Evolutionary conservation across 169 alveolate genomes (phyloP), one percentile per base, ranked within the genome.

Genomic region (Eimeria sp.): DNA sequence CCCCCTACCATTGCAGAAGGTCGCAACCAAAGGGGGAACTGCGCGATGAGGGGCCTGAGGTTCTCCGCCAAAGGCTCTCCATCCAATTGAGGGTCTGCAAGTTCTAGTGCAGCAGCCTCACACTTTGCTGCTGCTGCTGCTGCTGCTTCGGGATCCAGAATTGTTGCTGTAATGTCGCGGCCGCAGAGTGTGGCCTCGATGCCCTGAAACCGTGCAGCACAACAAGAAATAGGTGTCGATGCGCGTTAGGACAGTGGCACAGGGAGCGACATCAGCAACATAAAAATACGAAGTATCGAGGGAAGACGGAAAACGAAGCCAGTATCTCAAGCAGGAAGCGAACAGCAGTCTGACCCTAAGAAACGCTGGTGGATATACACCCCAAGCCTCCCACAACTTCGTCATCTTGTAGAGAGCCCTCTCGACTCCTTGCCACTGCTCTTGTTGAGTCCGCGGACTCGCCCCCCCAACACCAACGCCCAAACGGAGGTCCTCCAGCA

Each of bases 101-200:
- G 94, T 49, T 87, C 82, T 4, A 75, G 67, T 45, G 94, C 94
- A 40, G 94, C 94, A 51, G 94, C 94, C 40, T 87, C 94, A 34
- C 94, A 87, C 51, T 87, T 87, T 40, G 94, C 94, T 63, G 94
- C 94, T 87, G 80, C 94, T 87, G 94, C 94, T 63, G 94, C 94
- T 63, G 94, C 94, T 61, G 94, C 94, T 34, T 87, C 94, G 45
- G 94, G 83, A 25, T 87, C 94, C 82, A 87, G 82, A 40, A 87
- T 25, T 87, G 94, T 87, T 87, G 94, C 94, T 45, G 94, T 87
- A 51, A 87, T 87, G 94, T 87, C 94, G 67, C 94, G 94, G 65
- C 94, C 94, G 94, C 94, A 87, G 20, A 87, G 83, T 14, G 94
- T 87, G 51, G 94, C 94, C 94, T 87, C 94, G 25, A 87, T 87